A percentile compares a stretch with the other conserved stretches of the same genome.
phyloP scores from a whole-genome alignment of 1,139 yeast species.

The Candida tetrigidarum region DNA sequence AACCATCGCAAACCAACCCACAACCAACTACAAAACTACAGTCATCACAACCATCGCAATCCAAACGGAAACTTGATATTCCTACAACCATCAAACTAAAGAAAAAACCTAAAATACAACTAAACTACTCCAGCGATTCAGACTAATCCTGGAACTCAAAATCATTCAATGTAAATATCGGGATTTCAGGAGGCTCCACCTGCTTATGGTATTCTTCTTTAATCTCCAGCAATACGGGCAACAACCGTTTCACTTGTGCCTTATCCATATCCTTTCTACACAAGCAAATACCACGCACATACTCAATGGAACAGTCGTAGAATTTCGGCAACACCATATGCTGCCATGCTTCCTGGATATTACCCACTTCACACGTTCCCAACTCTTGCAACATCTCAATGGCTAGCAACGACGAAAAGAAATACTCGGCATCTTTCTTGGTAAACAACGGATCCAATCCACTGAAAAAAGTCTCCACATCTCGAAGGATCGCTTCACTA shows the following conservation, averaged over 20 bases:
- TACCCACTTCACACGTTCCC: slow-evolving; percentile 55
- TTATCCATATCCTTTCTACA: slow-evolving; percentile 52
- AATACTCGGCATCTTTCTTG: slow-evolving; percentile 53
- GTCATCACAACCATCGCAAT: too few species aligned
- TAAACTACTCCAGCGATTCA: slow-evolving; percentile 25
- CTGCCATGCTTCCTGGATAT: slow-evolving; percentile 61
- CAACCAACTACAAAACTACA: too few species aligned
- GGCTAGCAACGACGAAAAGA: slow-evolving; percentile 53
- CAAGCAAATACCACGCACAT: slow-evolving; percentile 56
- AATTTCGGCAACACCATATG: slow-evolving; percentile 58
- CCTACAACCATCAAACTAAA: slow-evolving; percentile 16
- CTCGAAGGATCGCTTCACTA: slow-evolving; percentile 51
- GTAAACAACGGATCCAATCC: slow-evolving; percentile 59
- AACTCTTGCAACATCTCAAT: slow-evolving; percentile 76
- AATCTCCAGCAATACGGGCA: slow-evolving; percentile 33
- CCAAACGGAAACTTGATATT: slow-evolving; percentile 46
- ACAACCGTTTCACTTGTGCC: slow-evolving; percentile 31
- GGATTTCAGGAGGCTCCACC: slow-evolving; percentile 38
- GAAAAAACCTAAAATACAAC: slow-evolving; percentile 13
- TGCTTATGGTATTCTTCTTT: slow-evolving; percentile 36
- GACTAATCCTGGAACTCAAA: slow-evolving; percentile 30
- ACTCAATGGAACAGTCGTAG: slow-evolving; percentile 68
- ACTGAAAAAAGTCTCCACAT: slow-evolving; percentile 66
- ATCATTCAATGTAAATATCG: slow-evolving; percentile 41
- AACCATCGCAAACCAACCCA: too few species aligned